Base-by-base conservation (phyloP, 257 asterid species). In the Jacaranda copaia region DNA sequence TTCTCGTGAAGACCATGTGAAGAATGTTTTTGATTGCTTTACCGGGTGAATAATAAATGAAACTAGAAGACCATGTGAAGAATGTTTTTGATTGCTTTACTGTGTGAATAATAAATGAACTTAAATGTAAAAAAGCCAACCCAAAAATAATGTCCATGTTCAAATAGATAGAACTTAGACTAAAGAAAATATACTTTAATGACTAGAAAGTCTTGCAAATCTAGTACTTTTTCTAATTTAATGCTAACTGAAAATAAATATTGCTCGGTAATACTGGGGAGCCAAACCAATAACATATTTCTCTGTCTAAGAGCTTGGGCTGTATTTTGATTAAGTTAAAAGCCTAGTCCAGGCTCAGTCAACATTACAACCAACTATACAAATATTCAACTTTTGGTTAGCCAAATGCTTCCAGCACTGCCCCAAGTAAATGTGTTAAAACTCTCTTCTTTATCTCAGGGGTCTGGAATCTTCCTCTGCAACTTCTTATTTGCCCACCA, bases 1-100 rank as follows among this genome's bases (percentile, higher is more conserved):
- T 56, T 56, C 62, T 56, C 62, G 6, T 56, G 66, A 42, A 60
- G 43, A 57, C 66, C 6, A 60, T 60, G 42, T 32, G 42, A 56
- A 18, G 56, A 19, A 56, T 56, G 35, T 16, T 18, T 49, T 48
- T 8, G 36, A 9, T 56, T 77, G n/a, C 25, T 68, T 46, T 46
- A 32, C 55, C 12, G 61, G 7, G 16, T 35, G 45, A 51, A 12
- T 58, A 51, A 36, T 70, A 60, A 15, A 16, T 70, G 4, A 18
- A 12, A 39, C 42, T 78, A n/a, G 3, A 12, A 59, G 42, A 57
- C 66, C 6, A 59, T 59, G 40, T 32, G 40, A 56, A 16, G 55
- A 18, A 56, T 56, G 32, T 16, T 56, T 49, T 48, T 8, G 36
- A 8, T 56, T 77, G 15, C 25, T 68, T 46, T 46, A 32, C 56